These are phyloP conservation scores for Cordyceps farinosa DNA, from an alignment of 2,329 filamentous ascomycete genomes.

Conservation along the genomic window DNA sequence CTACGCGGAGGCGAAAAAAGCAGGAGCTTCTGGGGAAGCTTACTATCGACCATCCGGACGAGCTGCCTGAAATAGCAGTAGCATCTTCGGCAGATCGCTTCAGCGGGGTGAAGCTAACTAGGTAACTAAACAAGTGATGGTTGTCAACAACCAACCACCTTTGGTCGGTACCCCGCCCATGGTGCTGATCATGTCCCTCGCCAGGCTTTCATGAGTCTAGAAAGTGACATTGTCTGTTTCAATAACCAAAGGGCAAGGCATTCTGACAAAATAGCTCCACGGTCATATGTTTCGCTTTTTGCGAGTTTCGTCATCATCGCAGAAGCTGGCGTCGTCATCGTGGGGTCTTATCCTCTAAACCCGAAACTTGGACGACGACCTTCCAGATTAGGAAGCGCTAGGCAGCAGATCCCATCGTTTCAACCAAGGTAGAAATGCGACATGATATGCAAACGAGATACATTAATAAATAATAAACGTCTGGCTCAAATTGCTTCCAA, in stretches of 20 bases:
- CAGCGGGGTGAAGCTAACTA: not conserved
- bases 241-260: too few species aligned
- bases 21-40: not conserved
- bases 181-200: too few species aligned
- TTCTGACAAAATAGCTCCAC: too few species aligned
- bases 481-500: too few species aligned
- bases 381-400: not conserved
- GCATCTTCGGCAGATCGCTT: not conserved
- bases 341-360: not conserved
- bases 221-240: too few species aligned
- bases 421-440: not conserved
- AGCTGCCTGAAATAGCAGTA: conserved; percentile 3
- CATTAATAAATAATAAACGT: too few species aligned
- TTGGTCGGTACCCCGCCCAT: not conserved
- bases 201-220: too few species aligned
- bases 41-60: not conserved
- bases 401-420: not conserved
- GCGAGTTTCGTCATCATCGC: not conserved
- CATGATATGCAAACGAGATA: not conserved
- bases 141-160: not conserved
- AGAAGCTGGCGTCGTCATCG: not conserved
- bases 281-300: too few species aligned
- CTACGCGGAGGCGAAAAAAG: not conserved
- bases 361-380: not conserved
- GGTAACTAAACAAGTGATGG: not conserved